Evolutionary conservation across 208 protist species (phyloP).

Genomic region (Leishmania tropica): DNA sequence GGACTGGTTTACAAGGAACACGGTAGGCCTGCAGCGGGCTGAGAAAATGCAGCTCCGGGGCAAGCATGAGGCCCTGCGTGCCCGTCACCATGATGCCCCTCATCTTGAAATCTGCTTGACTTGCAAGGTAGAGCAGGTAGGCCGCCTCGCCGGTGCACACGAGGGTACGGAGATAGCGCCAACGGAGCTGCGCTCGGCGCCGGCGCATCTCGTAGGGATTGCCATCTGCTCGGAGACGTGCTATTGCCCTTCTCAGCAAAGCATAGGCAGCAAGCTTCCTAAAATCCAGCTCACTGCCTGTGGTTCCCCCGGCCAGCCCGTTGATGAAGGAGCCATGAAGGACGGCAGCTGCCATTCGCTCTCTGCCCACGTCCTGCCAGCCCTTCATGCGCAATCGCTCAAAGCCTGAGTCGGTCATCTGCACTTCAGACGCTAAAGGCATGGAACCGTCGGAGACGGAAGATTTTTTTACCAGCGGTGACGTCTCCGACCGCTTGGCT

Average conservation of each 20-base stretch:
- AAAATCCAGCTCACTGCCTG: not conserved
- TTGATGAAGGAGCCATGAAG: not conserved
- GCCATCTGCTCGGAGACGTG: slow-evolving; percentile 35
- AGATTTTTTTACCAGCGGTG: not conserved
- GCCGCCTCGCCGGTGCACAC: slow-evolving; percentile 81
- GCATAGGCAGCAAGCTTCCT: slow-evolving; percentile 45
- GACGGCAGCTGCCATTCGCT: slow-evolving; percentile 19
- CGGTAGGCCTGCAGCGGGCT: slow-evolving; percentile 45
- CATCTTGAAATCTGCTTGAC: slow-evolving; percentile 56
- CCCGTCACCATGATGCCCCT: slow-evolving; percentile 61
- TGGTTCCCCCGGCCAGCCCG: not conserved
- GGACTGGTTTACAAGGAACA: slow-evolving; percentile 67
- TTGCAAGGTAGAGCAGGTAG: slow-evolving; percentile 69
- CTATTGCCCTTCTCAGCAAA: slow-evolving; percentile 55
- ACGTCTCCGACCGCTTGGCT: not conserved
- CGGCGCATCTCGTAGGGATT: slow-evolving; percentile 26
- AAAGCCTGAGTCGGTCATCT: slow-evolving; percentile 21
- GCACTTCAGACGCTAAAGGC: not conserved
- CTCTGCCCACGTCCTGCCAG: slow-evolving; percentile 38
- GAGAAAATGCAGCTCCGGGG: slow-evolving; percentile 69
- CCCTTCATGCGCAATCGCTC: slow-evolving; percentile 55
- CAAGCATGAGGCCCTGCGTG: slow-evolving; percentile 58
- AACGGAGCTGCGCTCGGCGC: slow-evolving; percentile 60
- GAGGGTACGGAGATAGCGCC: slow-evolving; percentile 78
- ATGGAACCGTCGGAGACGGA: not conserved